These are phyloP conservation scores for Nicotiana otophora DNA, from an alignment of 257 asterid species.

Conservation along the genomic window DNA sequence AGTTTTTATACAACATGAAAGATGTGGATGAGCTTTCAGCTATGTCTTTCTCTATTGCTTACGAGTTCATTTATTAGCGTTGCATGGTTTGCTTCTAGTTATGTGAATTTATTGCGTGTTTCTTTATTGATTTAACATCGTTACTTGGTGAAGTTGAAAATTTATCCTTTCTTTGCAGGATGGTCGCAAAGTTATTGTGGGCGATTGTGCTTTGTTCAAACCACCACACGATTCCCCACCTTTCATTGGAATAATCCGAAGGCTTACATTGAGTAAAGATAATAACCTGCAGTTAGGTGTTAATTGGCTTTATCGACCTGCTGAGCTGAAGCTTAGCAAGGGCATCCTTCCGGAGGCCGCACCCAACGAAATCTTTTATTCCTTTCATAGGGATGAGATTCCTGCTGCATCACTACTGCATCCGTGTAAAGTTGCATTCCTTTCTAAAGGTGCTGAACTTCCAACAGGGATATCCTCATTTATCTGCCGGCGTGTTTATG, in stretches of 20 bases:
- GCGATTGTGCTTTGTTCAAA: conserved; percentile 76
- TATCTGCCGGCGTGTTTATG: conserved; percentile 82
- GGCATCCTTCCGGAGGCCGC: conserved; percentile 57
- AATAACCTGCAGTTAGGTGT: conserved; percentile 52
- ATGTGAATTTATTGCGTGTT: neutral
- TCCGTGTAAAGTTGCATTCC: conserved; percentile 98
- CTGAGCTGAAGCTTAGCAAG: conserved; percentile 57
- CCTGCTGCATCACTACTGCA: conserved; percentile 86
- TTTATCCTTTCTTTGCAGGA: conserved; percentile 42
- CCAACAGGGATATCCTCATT: conserved; percentile 66
- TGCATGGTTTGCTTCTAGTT: neutral
- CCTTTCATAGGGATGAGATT: conserved; percentile 76
- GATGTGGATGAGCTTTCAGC: neutral
- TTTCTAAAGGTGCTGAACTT: conserved; percentile 78
- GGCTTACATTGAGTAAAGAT: conserved; percentile 36
- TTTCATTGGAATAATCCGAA: conserved; percentile 61
- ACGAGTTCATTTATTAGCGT: neutral
- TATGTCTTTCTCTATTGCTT: neutral
- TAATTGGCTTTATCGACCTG: conserved; percentile 82
- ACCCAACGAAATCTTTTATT: conserved; percentile 81
- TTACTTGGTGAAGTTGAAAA: neutral
- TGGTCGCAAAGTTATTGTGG: conserved; percentile 51
- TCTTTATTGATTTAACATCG: neutral
- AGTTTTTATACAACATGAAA: neutral
- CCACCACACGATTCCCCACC: conserved; percentile 70